Evolutionary conservation across 169 alveolate species (phyloP), one percentile per base, ranked within the genome.

Genomic region (Plasmodium berghei): DNA sequence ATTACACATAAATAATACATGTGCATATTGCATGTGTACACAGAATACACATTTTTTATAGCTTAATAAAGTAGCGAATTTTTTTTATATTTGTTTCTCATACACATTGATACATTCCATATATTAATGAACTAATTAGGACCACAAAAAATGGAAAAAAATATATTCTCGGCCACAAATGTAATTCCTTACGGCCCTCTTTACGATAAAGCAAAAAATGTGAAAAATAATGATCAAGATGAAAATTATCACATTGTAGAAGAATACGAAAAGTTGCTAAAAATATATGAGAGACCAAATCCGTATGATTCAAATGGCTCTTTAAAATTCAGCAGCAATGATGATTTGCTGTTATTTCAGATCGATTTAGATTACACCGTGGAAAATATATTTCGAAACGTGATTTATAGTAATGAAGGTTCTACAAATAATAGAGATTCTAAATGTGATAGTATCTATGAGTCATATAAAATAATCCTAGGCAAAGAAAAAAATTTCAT

Each of bases 311-410:
- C 40, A 3, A 77, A 49, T 22, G 80, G 89, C 4, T 16, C 2
- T 9, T 12, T 66, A n/a, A 34, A 49, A 20, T 3, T 64, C 14
- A 52, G 16, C 28, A 77, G 48, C n/a, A 16, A 77, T 3, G 73
- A 42, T n/a, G 80, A 77, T 28, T 64, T 77, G 24, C 22, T 77
- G 10, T 26, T 66, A 8, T 77, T 77, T 42, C 89, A 77, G 26
- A 64, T 77, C 16, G 89, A 77, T 22, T 63, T 77, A 49, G 89
- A 77, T 49, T 77, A 77, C 59, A 77, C 89, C 26, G 89, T 77
- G 34, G 89, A 77, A 6, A 77, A 45, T 45, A 63, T 77, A 18
- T 77, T 77, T 58, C 63, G 46, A 58, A 77, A 54, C 59, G 66
- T 77, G 77, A 56, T 77, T 8, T 77, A 26, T 46, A 40, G 16